phyloP scores from a whole-genome alignment of 306 rosid species.

The Cyclanthera cordifolia region DNA sequence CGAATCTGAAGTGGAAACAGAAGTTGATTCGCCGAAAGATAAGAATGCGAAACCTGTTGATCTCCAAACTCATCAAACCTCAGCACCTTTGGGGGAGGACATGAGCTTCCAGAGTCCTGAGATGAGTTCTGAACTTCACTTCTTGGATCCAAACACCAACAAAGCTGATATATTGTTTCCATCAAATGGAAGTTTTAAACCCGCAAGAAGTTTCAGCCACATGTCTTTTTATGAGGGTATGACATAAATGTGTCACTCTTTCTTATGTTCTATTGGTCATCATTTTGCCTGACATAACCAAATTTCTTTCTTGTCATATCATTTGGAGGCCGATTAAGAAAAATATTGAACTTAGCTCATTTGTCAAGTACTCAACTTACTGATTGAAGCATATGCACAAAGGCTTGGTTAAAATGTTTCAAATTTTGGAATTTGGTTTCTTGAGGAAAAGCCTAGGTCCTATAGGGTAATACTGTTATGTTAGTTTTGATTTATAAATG shows the following conservation, averaged over 20 bases:
- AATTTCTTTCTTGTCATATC: not conserved
- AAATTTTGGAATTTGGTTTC: not conserved
- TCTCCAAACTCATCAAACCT: slow-evolving; percentile 40
- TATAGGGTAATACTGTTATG: not conserved
- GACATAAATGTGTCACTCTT: slow-evolving; percentile 24
- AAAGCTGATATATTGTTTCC: slow-evolving; percentile 42
- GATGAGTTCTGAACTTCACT: slow-evolving; percentile 49
- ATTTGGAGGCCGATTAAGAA: not conserved
- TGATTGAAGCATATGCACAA: not conserved
- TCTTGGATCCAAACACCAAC: slow-evolving; percentile 40
- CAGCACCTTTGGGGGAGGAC: slow-evolving; percentile 36
- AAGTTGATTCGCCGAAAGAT: slow-evolving; percentile 78
- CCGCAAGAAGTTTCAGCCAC: slow-evolving; percentile 33
- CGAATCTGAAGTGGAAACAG: slow-evolving; percentile 83
- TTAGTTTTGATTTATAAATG: not conserved
- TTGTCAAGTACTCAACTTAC: not conserved
- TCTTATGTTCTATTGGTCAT: not conserved
- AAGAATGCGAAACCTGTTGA: slow-evolving; percentile 64
- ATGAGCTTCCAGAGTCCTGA: slow-evolving; percentile 61
- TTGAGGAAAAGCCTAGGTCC: not conserved
- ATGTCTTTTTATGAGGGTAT: slow-evolving; percentile 58
- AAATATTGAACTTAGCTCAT: not conserved
- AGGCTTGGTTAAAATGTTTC: not conserved
- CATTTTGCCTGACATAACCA: not conserved
- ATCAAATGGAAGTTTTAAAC: slow-evolving; percentile 38